Percentiles rank a stretch among this genome's conserved stretches.
Conservation (phyloP, 495 filamentous ascomycete genomes). For the Apiosordaria backusii region DNA sequence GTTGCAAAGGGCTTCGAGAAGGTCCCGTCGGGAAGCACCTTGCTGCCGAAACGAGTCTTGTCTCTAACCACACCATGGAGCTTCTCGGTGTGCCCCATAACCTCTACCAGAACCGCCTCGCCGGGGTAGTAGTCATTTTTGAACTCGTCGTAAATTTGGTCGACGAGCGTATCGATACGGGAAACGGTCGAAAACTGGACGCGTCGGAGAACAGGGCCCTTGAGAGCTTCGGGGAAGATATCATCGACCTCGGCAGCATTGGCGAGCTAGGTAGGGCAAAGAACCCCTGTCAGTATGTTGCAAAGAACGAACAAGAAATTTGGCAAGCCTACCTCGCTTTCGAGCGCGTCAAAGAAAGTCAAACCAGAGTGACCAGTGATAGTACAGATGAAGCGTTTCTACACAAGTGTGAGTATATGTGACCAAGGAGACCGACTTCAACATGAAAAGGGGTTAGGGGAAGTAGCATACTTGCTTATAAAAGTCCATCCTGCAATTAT, state of each 20-base stretch:
- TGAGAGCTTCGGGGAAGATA: constrained; percentile 85
- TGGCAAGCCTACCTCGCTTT: constrained; percentile 74
- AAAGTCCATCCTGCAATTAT: constrained; percentile 69
- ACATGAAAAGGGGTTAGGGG: not conserved
- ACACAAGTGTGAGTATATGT: constrained; percentile 20
- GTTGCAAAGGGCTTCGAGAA: constrained; percentile 65
- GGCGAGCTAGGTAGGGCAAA: constrained; percentile 54
- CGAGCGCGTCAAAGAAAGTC: constrained; percentile 89
- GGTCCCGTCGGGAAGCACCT: constrained; percentile 59
- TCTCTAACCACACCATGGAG: constrained; percentile 77
- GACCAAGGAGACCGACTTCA: not conserved
- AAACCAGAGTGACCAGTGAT: constrained; percentile 91
- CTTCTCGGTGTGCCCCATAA: constrained; percentile 61
- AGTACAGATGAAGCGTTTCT: constrained; percentile 89
- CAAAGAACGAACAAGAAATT: not conserved
- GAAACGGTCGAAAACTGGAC: constrained; percentile 91
- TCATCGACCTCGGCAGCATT: constrained; percentile 86
- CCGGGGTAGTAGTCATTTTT: constrained; percentile 92
- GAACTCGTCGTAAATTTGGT: constrained; percentile 69
- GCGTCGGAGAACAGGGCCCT: constrained; percentile 81
- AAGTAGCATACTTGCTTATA: constrained; percentile 69
- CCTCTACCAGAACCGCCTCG: constrained; percentile 72
- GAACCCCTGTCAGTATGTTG: constrained; percentile 4
- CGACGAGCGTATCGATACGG: constrained; percentile 82
- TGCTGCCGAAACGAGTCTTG: constrained; percentile 70